Conservation (phyloP, 371 early-diverging fungal species). For the Rhizopus microsporus region DNA sequence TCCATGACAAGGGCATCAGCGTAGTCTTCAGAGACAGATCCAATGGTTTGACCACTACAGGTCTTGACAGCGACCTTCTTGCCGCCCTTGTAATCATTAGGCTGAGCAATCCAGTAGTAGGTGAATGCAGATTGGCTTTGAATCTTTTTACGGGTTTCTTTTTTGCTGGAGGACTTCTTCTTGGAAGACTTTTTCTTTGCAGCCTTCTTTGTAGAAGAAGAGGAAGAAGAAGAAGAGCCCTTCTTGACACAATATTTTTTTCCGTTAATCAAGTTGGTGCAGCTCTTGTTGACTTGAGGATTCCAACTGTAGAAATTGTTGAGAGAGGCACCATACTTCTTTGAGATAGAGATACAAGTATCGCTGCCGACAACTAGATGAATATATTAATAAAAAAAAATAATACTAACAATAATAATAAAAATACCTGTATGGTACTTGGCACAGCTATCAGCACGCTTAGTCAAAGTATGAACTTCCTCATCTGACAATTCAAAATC, state of each 20-base stretch:
- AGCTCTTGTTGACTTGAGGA: constrained; percentile 34
- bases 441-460: constrained; percentile 24
- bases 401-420: not conserved
- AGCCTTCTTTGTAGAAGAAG: constrained; percentile 13
- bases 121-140: constrained; percentile 44
- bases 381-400: not conserved
- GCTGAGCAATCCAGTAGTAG: constrained; percentile 55
- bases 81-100: constrained; percentile 35
- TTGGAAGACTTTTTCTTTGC: constrained; percentile 14
- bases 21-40: constrained; percentile 40
- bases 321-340: constrained; percentile 30
- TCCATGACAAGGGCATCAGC: constrained; percentile 55
- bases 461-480: constrained; percentile 15
- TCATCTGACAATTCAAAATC: constrained; percentile 30
- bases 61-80: constrained; percentile 44
- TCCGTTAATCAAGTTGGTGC: constrained; percentile 39
- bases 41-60: constrained; percentile 46
- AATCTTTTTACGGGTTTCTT: constrained; percentile 38
- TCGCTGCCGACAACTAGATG: constrained; percentile 33
- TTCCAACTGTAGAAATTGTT: constrained; percentile 38
- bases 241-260: constrained; percentile 40
- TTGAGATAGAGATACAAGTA: constrained; percentile 37
- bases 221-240: not conserved
- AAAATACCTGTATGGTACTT: constrained; percentile 28
- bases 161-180: constrained; percentile 11